Percentiles rank a stretch among this genome's conserved stretches.
Evolutionary conservation across 2,329 filamentous ascomycete species (phyloP).

Genomic region (Pseudocercospora musae): DNA sequence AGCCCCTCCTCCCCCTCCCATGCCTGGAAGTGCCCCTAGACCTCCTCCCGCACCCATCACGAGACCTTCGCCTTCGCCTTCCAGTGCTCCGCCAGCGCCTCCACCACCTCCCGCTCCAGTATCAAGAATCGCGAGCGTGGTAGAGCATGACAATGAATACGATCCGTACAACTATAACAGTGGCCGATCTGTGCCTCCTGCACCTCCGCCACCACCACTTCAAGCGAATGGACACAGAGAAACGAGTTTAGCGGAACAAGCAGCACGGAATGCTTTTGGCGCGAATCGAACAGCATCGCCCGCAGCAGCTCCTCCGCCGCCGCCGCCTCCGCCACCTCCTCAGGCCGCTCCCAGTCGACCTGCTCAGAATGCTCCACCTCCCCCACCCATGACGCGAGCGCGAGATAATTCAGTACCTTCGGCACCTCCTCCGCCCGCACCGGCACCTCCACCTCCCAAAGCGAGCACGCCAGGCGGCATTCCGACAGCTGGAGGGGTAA

Average conservation of each 20-base stretch:
- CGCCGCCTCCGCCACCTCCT: constrained; percentile 35
- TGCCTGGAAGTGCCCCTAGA: constrained; percentile 40
- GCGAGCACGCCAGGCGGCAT: constrained; percentile 29
- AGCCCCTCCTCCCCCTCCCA: constrained; percentile 42
- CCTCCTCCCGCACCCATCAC: constrained; percentile 26
- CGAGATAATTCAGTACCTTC: constrained; percentile 23
- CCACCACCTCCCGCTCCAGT: constrained; percentile 16
- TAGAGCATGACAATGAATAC: constrained; percentile 22
- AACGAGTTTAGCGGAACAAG: constrained; percentile 55
- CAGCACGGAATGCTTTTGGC: constrained; percentile 55
- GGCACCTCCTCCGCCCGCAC: constrained; percentile 33
- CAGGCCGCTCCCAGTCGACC: constrained; percentile 37
- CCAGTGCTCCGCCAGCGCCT: constrained; percentile 51
- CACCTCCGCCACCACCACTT: constrained; percentile 46
- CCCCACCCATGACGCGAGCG: constrained; percentile 36
- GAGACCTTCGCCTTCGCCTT: constrained; percentile 28
- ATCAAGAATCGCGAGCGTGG: constrained; percentile 15
- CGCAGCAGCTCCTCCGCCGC: constrained; percentile 38
- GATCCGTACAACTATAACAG: constrained; percentile 23
- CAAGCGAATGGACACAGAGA: constrained; percentile 39
- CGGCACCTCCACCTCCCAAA: constrained; percentile 28
- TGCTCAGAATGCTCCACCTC: constrained; percentile 39
- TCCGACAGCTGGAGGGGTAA: constrained; percentile 29
- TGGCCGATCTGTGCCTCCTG: constrained; percentile 51
- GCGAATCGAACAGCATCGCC: constrained; percentile 37